Evolutionary conservation across 208 protist genomes (phyloP).

Genomic region (Leishmania mexicana): DNA sequence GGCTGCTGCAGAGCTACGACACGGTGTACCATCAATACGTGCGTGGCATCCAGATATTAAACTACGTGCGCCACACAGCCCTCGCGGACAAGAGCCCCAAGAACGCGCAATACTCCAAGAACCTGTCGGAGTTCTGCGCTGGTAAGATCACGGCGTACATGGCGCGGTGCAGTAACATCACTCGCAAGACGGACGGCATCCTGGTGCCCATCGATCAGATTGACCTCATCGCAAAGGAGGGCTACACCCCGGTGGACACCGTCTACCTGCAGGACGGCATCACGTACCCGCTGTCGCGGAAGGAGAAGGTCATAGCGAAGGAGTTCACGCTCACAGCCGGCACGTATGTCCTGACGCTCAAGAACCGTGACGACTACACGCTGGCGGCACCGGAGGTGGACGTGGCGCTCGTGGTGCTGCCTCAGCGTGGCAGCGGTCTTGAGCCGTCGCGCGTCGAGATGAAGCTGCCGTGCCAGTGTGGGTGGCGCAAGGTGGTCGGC

Average conservation of each 20-base stretch:
- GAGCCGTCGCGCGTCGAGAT: constrained; percentile 40
- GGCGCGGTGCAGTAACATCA: constrained; percentile 69
- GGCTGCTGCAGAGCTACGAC: constrained; percentile 61
- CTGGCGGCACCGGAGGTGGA: constrained; percentile 64
- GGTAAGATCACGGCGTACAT: constrained; percentile 77
- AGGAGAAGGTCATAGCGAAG: constrained; percentile 43
- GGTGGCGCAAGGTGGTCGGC: constrained; percentile 67
- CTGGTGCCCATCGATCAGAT: constrained; percentile 68
- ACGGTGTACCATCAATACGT: constrained; percentile 64
- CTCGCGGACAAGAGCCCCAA: constrained; percentile 39
- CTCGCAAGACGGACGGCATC: constrained; percentile 70
- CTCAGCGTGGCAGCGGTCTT: constrained; percentile 33
- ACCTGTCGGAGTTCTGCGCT: constrained; percentile 63
- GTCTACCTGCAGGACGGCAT: constrained; percentile 57
- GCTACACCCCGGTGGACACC: constrained; percentile 44
- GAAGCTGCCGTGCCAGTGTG: constrained; percentile 56
- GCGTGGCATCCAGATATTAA: constrained; percentile 71
- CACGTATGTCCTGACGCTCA: constrained; percentile 72
- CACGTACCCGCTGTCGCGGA: constrained; percentile 47
- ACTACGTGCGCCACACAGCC: constrained; percentile 70
- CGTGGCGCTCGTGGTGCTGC: constrained; percentile 42
- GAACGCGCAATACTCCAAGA: constrained; percentile 48
- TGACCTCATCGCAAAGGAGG: constrained; percentile 45
- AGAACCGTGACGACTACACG: constrained; percentile 79
- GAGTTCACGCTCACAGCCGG: constrained; percentile 57